Percentiles rank a stretch among this genome's conserved stretches.
phyloP scores from a whole-genome alignment of 163 green algal genomes.

The Trebouxiophyceae sp. region DNA sequence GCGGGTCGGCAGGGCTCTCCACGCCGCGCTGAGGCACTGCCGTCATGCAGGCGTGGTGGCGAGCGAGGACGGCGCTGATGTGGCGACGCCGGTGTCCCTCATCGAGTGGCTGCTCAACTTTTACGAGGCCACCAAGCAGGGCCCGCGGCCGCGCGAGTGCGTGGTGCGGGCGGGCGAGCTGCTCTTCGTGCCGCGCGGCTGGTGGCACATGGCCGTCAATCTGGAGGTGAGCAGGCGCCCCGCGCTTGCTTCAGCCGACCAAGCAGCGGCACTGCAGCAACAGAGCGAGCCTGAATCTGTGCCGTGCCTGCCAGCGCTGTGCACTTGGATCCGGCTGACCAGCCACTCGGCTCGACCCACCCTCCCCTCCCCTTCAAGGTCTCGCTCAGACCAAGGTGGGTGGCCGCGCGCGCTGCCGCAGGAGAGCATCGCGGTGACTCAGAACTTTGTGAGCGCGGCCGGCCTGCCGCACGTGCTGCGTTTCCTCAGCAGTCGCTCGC shows the following conservation, averaged over 20 bases:
- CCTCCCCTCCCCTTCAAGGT: no score
- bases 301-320: no score
- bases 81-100: slow-evolving; percentile 79
- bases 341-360: no score
- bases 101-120: slow-evolving; percentile 93
- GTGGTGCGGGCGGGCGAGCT: slow-evolving; percentile 73
- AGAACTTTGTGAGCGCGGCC: slow-evolving; percentile 77
- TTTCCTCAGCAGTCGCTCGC: slow-evolving; percentile 42
- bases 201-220: slow-evolving; percentile 95
- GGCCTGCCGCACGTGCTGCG: slow-evolving; percentile 56
- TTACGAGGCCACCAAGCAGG: slow-evolving; percentile 56
- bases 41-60: slow-evolving; percentile 69
- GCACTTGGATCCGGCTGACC: no score
- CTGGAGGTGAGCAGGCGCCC: slow-evolving; percentile 70
- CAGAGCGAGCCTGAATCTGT: no score
- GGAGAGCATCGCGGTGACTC: slow-evolving; percentile 78
- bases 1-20: not conserved
- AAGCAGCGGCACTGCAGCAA: no score
- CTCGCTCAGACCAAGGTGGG: no score
- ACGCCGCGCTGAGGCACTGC: no score
- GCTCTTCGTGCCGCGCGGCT: slow-evolving; percentile 86
- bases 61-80: slow-evolving; percentile 79
- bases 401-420: slow-evolving; percentile 7
- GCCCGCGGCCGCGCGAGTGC: slow-evolving; percentile 58
- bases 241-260: no score